phyloP scores from a whole-genome alignment of 495 filamentous ascomycete species.

The Xylaria telfairii region DNA sequence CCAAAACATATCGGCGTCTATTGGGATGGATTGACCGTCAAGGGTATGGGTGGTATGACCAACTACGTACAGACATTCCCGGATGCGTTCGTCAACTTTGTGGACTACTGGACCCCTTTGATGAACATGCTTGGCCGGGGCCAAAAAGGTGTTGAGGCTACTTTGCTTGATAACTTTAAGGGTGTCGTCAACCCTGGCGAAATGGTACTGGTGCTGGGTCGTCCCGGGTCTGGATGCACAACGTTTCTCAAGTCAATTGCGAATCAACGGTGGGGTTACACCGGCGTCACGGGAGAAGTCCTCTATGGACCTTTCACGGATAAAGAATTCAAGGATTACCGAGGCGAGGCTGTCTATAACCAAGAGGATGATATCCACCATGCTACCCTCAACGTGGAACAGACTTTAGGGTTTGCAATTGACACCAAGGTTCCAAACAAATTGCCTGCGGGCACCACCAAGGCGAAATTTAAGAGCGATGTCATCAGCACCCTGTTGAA shows the following conservation, averaged over 20 bases:
- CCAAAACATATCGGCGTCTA: conserved; percentile 80
- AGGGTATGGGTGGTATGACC: conserved; percentile 75
- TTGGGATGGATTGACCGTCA: conserved; percentile 80
- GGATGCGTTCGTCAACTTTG: conserved; percentile 77
- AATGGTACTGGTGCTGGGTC: conserved; percentile 88
- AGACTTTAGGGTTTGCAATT: conserved; percentile 84
- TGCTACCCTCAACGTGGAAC: conserved; percentile 80
- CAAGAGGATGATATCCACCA: conserved; percentile 84
- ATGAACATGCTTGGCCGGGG: conserved; percentile 64
- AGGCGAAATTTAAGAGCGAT: conserved; percentile 71
- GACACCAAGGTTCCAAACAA: conserved; percentile 81
- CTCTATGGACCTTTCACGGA: conserved; percentile 74
- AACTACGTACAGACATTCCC: conserved; percentile 85
- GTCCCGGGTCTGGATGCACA: conserved; percentile 86
- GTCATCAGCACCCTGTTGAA: conserved; percentile 74
- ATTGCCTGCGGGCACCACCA: conserved; percentile 68
- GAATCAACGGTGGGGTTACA: conserved; percentile 82
- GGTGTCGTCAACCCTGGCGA: conserved; percentile 75
- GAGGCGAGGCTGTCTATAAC: conserved; percentile 87
- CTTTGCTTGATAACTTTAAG: conserved; percentile 62
- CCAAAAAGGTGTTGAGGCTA: conserved; percentile 68
- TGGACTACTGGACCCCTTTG: conserved; percentile 69
- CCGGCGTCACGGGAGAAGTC: conserved; percentile 76
- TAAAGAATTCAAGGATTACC: conserved; percentile 66
- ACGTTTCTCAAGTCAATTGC: conserved; percentile 86